These are phyloP conservation scores for Periconia digitata DNA, from an alignment of 2,329 filamentous ascomycete genomes.

Conservation along the genomic window DNA sequence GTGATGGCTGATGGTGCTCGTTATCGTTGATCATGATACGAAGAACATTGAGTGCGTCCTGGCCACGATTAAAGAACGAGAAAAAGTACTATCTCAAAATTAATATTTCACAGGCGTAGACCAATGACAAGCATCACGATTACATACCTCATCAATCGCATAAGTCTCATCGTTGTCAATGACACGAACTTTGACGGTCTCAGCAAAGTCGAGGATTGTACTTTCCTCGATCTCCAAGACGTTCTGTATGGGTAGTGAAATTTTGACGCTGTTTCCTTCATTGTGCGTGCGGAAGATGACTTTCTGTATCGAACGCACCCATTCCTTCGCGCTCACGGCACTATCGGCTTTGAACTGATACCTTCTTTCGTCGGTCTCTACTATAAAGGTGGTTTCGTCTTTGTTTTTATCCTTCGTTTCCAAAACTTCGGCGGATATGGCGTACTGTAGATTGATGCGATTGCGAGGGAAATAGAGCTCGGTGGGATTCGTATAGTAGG, in stretches of 20 bases:
- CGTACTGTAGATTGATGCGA: constrained; percentile 89
- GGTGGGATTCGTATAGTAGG: constrained; percentile 82
- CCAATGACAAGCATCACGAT: not conserved
- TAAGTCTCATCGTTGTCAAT: constrained; percentile 93
- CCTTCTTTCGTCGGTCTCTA: constrained; percentile 78
- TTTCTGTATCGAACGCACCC: constrained; percentile 90
- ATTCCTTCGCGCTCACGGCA: constrained; percentile 84
- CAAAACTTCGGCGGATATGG: constrained; percentile 77
- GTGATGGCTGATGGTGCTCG: constrained; percentile 40
- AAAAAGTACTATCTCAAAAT: constrained; percentile 75
- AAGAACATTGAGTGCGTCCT: constrained; percentile 79
- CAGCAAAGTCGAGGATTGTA: constrained; percentile 85
- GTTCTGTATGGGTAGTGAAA: constrained; percentile 84
- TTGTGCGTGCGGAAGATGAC: constrained; percentile 96
- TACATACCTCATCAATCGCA: constrained; percentile 82
- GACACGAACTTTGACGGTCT: constrained; percentile 90
- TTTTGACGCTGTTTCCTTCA: constrained; percentile 95
- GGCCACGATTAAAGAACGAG: constrained; percentile 85
- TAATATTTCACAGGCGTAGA: constrained; percentile 6
- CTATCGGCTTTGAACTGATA: constrained; percentile 92
- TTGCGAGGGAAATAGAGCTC: constrained; percentile 90
- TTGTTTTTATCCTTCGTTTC: constrained; percentile 69
- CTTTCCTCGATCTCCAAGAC: constrained; percentile 92
- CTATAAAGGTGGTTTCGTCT: constrained; percentile 74
- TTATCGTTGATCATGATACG: constrained; percentile 71